phyloP scores from a whole-genome alignment of 2,329 filamentous ascomycete genomes.

The Xylariaceae sp. region DNA sequence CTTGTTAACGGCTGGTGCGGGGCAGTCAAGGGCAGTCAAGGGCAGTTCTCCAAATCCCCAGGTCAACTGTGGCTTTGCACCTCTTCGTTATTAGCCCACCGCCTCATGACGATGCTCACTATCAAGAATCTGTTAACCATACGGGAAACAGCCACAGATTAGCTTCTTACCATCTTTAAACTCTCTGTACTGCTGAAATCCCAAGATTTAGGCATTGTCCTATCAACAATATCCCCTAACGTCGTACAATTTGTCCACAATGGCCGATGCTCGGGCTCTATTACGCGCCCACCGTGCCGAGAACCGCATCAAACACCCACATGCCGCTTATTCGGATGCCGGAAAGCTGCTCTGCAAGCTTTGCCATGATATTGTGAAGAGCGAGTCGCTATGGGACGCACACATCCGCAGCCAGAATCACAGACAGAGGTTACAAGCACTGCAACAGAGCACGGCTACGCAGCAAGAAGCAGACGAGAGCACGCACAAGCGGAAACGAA shows the following conservation, averaged over 20 bases:
- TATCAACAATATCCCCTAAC: background rate
- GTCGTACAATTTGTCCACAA: constrained; percentile 42
- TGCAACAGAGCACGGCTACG: constrained; percentile 34
- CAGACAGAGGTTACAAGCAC: constrained; percentile 45
- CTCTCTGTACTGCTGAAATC: background rate
- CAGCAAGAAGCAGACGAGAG: constrained; percentile 25
- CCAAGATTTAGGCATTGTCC: background rate
- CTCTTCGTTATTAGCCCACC: background rate
- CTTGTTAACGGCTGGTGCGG: background rate
- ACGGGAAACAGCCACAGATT: background rate
- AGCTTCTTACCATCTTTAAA: background rate
- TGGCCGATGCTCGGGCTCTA: constrained; percentile 82
- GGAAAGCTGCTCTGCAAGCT: constrained; percentile 72
- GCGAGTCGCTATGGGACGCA: constrained; percentile 70
- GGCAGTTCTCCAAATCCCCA: constrained; percentile 28
- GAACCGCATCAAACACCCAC: constrained; percentile 73
- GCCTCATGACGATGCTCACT: background rate
- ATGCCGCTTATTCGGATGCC: constrained; percentile 70
- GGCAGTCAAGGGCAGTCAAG: background rate
- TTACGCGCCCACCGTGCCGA: constrained; percentile 78
- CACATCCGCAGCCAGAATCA: constrained; percentile 61
- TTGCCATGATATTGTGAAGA: constrained; percentile 69
- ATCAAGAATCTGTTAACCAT: background rate
- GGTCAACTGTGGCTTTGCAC: constrained; percentile 18
- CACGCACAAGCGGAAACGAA: constrained; percentile 39